Evolutionary conservation across 2,329 filamentous ascomycete genomes (phyloP).

Genomic region (Trichoderma koningiopsis): DNA sequence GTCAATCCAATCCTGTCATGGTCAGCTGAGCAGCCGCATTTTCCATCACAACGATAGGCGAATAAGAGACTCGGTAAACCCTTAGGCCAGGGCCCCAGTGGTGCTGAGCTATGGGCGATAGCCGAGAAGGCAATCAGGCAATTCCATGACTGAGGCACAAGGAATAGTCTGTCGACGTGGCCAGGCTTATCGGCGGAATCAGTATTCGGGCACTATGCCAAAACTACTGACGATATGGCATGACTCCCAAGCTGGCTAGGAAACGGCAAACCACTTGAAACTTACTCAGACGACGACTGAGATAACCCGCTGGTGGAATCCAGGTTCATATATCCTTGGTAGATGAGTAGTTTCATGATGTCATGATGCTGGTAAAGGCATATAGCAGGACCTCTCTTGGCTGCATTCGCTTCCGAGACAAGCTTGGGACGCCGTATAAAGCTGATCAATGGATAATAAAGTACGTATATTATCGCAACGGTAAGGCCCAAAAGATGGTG

Average conservation of each 20-base stretch:
- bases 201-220: background rate
- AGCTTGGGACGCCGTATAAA: too few relatives aligned
- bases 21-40: background rate
- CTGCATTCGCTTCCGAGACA: too few relatives aligned
- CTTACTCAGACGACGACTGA: background rate
- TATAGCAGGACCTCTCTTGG: too few relatives aligned
- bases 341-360: background rate
- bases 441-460: too few relatives aligned
- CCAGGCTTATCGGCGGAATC: background rate
- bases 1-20: background rate
- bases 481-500: background rate
- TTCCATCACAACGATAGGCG: background rate
- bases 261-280: background rate
- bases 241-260: background rate
- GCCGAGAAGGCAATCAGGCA: background rate
- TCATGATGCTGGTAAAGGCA: background rate
- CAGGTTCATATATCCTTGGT: background rate
- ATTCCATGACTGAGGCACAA: background rate
- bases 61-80: background rate
- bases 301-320: background rate
- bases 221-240: background rate
- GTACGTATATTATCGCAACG: background rate
- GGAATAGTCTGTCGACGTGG: background rate
- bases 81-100: background rate
- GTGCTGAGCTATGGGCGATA: background rate